phyloP scores from a whole-genome alignment of 2,329 filamentous ascomycete genomes.

The Nigrograna mackinnonii region DNA sequence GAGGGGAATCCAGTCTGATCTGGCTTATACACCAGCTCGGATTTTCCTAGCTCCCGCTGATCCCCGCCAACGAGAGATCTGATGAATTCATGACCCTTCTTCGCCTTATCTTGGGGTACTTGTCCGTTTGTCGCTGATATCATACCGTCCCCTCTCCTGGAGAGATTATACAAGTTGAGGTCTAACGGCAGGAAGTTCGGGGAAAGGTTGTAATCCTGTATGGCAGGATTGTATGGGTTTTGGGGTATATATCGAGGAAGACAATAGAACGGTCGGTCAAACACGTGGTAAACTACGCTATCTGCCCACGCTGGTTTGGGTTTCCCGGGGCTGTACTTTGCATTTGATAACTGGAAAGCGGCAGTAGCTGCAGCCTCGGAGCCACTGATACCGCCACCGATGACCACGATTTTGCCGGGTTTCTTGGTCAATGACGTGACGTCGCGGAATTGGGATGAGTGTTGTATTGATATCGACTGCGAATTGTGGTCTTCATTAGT shows the following conservation, averaged over 20 bases:
- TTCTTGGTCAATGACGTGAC: constrained; percentile 18
- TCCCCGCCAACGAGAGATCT: constrained; percentile 48
- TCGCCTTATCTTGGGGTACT: constrained; percentile 62
- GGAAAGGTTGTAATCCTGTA: constrained; percentile 44
- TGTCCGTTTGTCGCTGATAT: constrained; percentile 68
- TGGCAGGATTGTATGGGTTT: constrained; percentile 21
- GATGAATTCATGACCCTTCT: constrained; percentile 55
- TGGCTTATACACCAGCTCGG: constrained; percentile 44
- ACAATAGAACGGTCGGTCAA: constrained; percentile 72
- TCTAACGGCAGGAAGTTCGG: constrained; percentile 73
- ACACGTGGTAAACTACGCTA: constrained; percentile 69
- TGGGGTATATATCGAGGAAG: constrained; percentile 59
- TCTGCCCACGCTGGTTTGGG: constrained; percentile 26
- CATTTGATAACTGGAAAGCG: constrained; percentile 71
- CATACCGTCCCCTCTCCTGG: constrained; percentile 59
- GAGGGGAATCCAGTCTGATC: constrained; percentile 56
- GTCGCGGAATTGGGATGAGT: constrained; percentile 32
- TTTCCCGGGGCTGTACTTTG: constrained; percentile 54
- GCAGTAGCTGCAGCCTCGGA: constrained; percentile 76
- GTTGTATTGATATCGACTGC: constrained; percentile 15
- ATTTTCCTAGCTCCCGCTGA: constrained; percentile 43
- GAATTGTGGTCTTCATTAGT: not conserved
- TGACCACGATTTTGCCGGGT: constrained; percentile 67
- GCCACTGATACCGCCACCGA: constrained; percentile 83
- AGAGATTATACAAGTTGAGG: constrained; percentile 71